These are phyloP conservation scores for Dothistroma septosporum DNA, from an alignment of 2,329 filamentous ascomycete species.

Conservation along the genomic window DNA sequence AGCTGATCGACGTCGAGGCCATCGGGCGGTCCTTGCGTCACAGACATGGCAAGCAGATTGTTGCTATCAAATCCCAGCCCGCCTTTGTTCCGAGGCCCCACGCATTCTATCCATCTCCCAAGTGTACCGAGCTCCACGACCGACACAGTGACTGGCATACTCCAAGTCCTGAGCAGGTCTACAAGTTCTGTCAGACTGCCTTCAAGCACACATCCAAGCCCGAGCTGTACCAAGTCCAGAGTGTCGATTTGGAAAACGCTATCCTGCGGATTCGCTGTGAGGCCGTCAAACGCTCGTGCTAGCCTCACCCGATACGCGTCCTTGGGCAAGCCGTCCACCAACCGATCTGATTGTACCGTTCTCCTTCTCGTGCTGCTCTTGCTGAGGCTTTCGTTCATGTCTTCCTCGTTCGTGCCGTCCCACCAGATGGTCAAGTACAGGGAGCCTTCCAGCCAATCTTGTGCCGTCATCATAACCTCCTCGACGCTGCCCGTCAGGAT, in stretches of 20 bases:
- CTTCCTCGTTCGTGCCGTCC: constrained; percentile 68
- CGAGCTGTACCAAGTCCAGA: constrained; percentile 72
- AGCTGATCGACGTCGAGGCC: constrained; percentile 82
- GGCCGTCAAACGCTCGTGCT: constrained; percentile 62
- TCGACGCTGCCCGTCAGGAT: constrained; percentile 72
- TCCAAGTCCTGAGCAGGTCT: constrained; percentile 72
- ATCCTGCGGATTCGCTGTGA: constrained; percentile 62
- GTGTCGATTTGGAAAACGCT: constrained; percentile 68
- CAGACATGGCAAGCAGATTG: constrained; percentile 78
- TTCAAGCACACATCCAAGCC: constrained; percentile 75
- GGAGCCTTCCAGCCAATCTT: constrained; percentile 90
- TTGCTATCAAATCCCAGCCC: constrained; percentile 68
- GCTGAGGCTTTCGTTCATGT: constrained; percentile 42
- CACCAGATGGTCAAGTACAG: constrained; percentile 85
- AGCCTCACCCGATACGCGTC: constrained; percentile 72
- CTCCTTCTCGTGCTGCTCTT: constrained; percentile 38
- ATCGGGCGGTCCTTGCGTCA: constrained; percentile 52
- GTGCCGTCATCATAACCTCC: constrained; percentile 70
- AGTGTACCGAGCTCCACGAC: constrained; percentile 80
- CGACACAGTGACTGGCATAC: constrained; percentile 70
- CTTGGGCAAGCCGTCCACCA: constrained; percentile 51
- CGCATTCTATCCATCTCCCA: constrained; percentile 71
- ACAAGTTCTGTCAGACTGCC: constrained; percentile 74
- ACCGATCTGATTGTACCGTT: constrained; percentile 40
- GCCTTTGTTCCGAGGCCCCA: constrained; percentile 48